These are phyloP conservation scores for Teunomyces panamensis DNA, from an alignment of 805 yeast genomes.

Conservation along the genomic window DNA sequence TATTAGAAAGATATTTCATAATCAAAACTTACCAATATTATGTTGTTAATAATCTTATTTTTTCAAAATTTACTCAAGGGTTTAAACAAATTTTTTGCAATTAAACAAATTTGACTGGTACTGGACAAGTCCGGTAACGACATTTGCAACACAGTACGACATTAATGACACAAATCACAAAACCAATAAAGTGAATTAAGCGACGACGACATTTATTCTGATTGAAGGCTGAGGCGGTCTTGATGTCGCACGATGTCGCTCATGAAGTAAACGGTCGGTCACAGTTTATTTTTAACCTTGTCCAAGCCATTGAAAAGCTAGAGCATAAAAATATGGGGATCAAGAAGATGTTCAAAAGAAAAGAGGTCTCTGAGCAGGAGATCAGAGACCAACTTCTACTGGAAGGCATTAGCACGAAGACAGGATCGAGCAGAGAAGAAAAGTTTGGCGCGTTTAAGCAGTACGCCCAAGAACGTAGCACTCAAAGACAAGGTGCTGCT, in stretches of 20 bases:
- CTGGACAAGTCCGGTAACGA: background rate
- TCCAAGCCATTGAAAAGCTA: background rate
- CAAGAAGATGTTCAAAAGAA: conserved; percentile 45
- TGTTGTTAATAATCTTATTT: too few relatives aligned
- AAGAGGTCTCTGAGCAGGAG: conserved; percentile 50
- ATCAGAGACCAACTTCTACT: conserved; percentile 37
- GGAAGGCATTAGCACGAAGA: conserved; percentile 42
- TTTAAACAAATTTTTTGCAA: background rate
- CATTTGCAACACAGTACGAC: background rate
- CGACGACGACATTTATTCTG: background rate
- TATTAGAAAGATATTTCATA: too few relatives aligned
- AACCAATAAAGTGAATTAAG: background rate
- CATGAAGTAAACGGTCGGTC: background rate
- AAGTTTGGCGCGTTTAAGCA: conserved; percentile 51
- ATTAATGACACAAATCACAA: background rate
- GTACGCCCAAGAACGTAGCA: conserved; percentile 45
- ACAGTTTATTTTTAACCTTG: background rate
- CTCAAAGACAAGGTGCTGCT: conserved; percentile 32
- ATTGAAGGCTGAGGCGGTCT: too few relatives aligned
- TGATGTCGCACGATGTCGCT: background rate
- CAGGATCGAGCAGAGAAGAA: conserved; percentile 31
- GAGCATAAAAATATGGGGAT: conserved; percentile 37
- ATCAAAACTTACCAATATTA: too few relatives aligned
- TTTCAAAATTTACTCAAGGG: background rate
- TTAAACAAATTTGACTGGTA: background rate